phyloP scores from a whole-genome alignment of 176 grass and related monocot species.

The Puya raimondii region DNA sequence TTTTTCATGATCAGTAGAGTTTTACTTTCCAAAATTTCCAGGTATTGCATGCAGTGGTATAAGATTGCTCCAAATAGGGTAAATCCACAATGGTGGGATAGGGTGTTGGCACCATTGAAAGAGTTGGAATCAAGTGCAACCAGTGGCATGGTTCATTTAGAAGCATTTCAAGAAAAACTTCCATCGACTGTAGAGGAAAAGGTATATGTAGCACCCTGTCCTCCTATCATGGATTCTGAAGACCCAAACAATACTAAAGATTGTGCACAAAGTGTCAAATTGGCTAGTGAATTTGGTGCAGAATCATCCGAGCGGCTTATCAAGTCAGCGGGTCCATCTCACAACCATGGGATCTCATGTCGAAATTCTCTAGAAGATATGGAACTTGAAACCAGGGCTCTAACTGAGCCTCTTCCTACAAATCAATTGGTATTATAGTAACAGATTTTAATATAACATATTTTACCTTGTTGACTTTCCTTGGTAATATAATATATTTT shows the following conservation, averaged over 20 bases:
- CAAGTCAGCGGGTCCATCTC: conserved; percentile 3
- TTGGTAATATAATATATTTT: conserved; percentile 11
- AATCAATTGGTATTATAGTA: conserved; percentile 65
- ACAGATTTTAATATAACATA: neutral
- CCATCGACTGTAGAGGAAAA: conserved; percentile 1
- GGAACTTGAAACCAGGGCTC: conserved; percentile 73
- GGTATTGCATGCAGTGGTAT: conserved; percentile 92
- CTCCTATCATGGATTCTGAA: conserved; percentile 1
- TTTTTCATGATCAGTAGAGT: conserved; percentile 1
- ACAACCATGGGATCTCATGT: neutral
- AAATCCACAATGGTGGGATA: conserved; percentile 74
- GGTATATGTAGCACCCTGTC: neutral
- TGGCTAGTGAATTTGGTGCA: neutral
- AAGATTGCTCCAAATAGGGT: conserved; percentile 59
- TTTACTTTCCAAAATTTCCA: conserved; percentile 27
- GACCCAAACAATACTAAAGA: neutral
- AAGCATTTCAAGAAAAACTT: conserved; percentile 14
- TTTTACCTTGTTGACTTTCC: conserved; percentile 16
- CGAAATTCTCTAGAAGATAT: conserved; percentile 59
- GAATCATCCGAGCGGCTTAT: neutral
- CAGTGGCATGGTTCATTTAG: conserved; percentile 25
- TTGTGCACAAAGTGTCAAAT: neutral
- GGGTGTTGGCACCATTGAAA: conserved; percentile 63
- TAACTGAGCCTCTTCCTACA: conserved; percentile 94
- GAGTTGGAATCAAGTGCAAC: conserved; percentile 52